phyloP scores from a whole-genome alignment of 805 yeast genomes.

The Ogataea methanolica region DNA sequence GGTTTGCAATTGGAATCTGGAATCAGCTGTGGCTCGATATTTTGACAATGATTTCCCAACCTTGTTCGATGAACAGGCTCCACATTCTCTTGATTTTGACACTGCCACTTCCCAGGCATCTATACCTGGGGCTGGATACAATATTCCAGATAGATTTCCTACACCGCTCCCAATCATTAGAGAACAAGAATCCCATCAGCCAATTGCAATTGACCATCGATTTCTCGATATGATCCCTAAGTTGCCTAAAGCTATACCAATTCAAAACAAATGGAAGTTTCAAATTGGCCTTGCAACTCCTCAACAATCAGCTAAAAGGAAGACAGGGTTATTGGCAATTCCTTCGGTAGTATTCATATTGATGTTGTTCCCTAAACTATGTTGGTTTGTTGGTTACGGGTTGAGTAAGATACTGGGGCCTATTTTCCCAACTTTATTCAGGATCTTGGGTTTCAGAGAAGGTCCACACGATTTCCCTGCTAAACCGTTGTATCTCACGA shows the following conservation, averaged over 20 bases:
- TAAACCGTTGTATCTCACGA: constrained; percentile 19
- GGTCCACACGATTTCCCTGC: constrained; percentile 30
- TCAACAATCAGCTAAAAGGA: not conserved
- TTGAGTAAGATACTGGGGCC: constrained; percentile 30
- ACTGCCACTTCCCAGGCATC: not conserved
- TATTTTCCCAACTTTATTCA: constrained; percentile 31
- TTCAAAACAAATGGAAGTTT: constrained; percentile 33
- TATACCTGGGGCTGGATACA: not conserved
- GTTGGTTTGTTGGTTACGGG: constrained; percentile 39
- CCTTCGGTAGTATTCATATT: constrained; percentile 46
- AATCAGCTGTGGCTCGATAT: constrained; percentile 54
- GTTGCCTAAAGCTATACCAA: constrained; percentile 33
- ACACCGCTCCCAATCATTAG: constrained; percentile 2
- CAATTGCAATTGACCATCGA: constrained; percentile 20
- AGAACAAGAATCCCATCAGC: constrained; percentile 1
- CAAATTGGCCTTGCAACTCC: constrained; percentile 26
- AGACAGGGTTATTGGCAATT: constrained; percentile 4
- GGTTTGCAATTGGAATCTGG: constrained; percentile 56
- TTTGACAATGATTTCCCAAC: constrained; percentile 51
- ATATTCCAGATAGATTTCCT: not conserved
- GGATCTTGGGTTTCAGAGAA: constrained; percentile 23
- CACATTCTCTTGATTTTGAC: not conserved
- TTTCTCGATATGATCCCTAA: constrained; percentile 27
- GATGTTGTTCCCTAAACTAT: constrained; percentile 49
- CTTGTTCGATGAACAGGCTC: constrained; percentile 16